Evolutionary conservation across 768 basidiomycete genomes (phyloP).

Genomic region (Amanita pallidorosea): DNA sequence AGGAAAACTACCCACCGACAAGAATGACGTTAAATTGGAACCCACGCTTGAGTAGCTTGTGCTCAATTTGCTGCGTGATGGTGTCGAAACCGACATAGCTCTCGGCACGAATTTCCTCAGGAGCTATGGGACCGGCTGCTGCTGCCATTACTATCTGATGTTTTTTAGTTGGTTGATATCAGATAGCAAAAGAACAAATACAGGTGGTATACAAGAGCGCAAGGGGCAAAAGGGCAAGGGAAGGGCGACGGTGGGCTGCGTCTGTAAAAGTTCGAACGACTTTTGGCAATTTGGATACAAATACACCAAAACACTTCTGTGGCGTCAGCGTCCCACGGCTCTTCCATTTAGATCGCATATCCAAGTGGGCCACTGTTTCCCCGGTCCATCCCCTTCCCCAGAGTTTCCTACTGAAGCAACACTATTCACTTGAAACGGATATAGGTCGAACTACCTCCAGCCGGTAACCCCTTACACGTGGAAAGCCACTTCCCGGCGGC

Average conservation of each 20-base stretch:
- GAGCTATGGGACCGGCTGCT: not conserved
- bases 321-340: too few species aligned
- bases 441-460: too few species aligned
- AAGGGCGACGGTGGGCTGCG: not conserved
- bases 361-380: too few species aligned
- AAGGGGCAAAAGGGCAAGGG: not conserved
- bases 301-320: not conserved
- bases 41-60: slow-evolving; percentile 97
- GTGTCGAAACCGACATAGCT: slow-evolving; percentile 98
- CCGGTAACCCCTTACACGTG: too few species aligned
- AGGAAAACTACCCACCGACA: slow-evolving; percentile 46
- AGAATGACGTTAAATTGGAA: slow-evolving; percentile 99
- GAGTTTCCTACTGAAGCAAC: too few species aligned
- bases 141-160: slow-evolving; percentile 3
- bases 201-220: not conserved
- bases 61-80: slow-evolving; percentile 96
- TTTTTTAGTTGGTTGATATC: not conserved
- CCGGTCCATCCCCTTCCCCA: too few species aligned
- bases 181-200: not conserved
- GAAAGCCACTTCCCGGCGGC: too few species aligned
- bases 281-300: slow-evolving; percentile 4
- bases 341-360: too few species aligned
- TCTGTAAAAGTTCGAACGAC: slow-evolving; percentile 4
- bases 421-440: too few species aligned
- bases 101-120: slow-evolving; percentile 77